These are phyloP conservation scores for Beauveria pseudobassiana DNA, from an alignment of 2,329 filamentous ascomycete genomes.

Conservation along the genomic window DNA sequence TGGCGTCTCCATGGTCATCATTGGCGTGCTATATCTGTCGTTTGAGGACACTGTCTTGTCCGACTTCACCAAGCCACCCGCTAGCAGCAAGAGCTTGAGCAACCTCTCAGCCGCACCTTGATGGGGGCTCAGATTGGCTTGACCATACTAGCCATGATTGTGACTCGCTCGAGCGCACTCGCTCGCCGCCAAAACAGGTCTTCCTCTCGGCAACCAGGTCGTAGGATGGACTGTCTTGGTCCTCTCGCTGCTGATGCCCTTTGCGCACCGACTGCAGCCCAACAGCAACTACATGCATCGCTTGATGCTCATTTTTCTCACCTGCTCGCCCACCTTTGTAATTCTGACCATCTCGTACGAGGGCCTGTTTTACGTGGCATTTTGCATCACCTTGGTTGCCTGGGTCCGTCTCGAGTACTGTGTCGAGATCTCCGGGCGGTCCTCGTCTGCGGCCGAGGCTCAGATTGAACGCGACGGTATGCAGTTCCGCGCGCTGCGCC, in stretches of 20 bases:
- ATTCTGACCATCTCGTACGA: constrained; percentile 97
- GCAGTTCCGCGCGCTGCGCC: constrained; percentile 56
- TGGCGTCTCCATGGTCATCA: constrained; percentile 66
- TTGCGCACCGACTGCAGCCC: constrained; percentile 71
- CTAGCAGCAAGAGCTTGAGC: constrained; percentile 23
- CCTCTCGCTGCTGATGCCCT: constrained; percentile 67
- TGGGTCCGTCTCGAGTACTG: constrained; percentile 92
- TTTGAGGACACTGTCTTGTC: constrained; percentile 61
- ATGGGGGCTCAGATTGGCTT: constrained; percentile 71
- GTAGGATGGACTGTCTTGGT: constrained; percentile 76
- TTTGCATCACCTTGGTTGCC: constrained; percentile 70
- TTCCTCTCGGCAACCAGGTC: constrained; percentile 81
- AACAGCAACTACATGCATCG: constrained; percentile 87
- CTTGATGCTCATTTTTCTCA: constrained; percentile 80
- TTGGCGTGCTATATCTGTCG: constrained; percentile 70
- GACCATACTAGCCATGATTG: constrained; percentile 70
- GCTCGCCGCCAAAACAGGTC: constrained; percentile 73
- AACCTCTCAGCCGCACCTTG: constrained; percentile 46
- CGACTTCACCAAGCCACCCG: constrained; percentile 25
- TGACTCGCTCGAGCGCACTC: constrained; percentile 82
- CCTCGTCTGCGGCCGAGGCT: constrained; percentile 7
- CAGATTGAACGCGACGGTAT: constrained; percentile 2
- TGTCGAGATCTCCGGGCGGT: constrained; percentile 31
- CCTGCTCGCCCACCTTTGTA: constrained; percentile 88
- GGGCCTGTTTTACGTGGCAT: constrained; percentile 89